phyloP scores from a whole-genome alignment of 306 rosid genomes.

The Phaseolus lunatus region DNA sequence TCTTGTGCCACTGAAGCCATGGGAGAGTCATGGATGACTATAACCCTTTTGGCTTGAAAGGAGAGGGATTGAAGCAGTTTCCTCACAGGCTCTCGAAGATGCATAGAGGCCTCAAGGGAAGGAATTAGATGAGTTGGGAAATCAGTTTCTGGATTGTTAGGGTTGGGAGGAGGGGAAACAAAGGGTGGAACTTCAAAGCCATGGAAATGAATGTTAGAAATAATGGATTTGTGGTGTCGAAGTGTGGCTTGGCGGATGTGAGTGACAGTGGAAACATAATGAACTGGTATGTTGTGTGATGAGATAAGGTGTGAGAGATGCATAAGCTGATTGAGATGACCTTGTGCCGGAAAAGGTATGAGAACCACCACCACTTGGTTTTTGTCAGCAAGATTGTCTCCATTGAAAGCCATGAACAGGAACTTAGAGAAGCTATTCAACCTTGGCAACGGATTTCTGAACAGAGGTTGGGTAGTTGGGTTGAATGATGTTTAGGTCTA shows the following conservation, averaged over 20 bases:
- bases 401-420: conserved; percentile 37
- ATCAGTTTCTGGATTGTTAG: conserved; percentile 41
- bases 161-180: conserved; percentile 59
- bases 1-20: conserved; percentile 64
- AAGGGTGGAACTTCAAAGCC: conserved; percentile 53
- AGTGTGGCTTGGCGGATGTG: conserved; percentile 63
- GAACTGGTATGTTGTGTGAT: conserved; percentile 58
- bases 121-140: conserved; percentile 74
- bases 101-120: conserved; percentile 51
- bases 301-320: conserved; percentile 62
- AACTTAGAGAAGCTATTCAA: neutral
- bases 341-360: conserved; percentile 71
- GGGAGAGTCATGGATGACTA: conserved; percentile 65
- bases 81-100: conserved; percentile 51
- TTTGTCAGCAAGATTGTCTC: conserved; percentile 21
- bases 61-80: conserved; percentile 55
- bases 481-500: neutral
- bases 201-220: conserved; percentile 58
- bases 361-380: conserved; percentile 53
- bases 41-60: conserved; percentile 40
- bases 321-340: conserved; percentile 82
- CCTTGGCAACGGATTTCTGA: neutral
- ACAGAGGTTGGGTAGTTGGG: neutral
- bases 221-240: conserved; percentile 51
- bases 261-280: conserved; percentile 55